Evolutionary conservation across 148 eudicot genomes (phyloP), one percentile per base, ranked within the genome.

Genomic region (Euryodendron excelsum): DNA sequence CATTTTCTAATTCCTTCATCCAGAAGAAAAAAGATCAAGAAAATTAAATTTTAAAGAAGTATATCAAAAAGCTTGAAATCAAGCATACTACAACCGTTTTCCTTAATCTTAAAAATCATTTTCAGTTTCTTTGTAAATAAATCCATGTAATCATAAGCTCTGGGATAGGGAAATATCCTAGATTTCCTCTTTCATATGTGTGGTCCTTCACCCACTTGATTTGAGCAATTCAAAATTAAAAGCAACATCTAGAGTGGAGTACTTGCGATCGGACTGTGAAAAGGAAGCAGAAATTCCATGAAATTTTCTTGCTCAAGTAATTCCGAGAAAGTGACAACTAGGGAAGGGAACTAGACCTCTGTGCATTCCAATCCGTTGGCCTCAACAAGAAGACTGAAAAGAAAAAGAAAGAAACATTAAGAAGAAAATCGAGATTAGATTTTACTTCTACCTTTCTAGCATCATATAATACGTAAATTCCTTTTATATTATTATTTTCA

Each of bases 341-440:
- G 65, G 67, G 72, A 79, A 56, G 65, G 67, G 72, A 79, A 63
- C 56, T 63, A 23, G 48, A 27, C 25, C 39, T n/a, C n/a, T 79
- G 77, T 63, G 72, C 77, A 79, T 50, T 25, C 52, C 33, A 23
- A 30, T 61, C 61, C 33, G 27, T 71, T 30, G 39, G 28, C 33
- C 17, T 17, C 30, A 17, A 25, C 10, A 4, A 44, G 14, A 47
- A 20, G 36, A 77, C 34, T 10, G 0, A 30, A 64, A 20, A 60
- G 21, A 67, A 34, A 67, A 55, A n/a, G 2, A 2, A 27, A 59
- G 33, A n/a, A 25, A 28, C 1, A 50, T 39, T 0, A 28, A 27
- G n/a, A 44, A 27, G 56, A 61, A 74, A 74, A 25, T 30, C n/a
- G 37, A 75, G 48, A 41, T 3, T 14, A 68, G 45, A 28, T 11